These are phyloP conservation scores for Musa acuminata DNA, from an alignment of 176 grass and related monocot species.

Conservation along the genomic window DNA sequence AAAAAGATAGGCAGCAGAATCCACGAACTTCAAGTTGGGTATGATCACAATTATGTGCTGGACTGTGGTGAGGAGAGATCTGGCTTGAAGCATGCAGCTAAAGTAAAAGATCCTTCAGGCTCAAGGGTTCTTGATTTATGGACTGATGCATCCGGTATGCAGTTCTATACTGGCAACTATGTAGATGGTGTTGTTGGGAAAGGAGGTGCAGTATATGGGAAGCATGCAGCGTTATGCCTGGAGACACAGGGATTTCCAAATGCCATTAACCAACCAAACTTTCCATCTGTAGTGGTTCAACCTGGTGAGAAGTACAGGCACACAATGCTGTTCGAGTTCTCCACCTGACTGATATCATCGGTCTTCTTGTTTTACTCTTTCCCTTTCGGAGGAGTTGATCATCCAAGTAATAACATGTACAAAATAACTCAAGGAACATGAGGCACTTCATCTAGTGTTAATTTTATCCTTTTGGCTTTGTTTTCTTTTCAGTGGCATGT, in stretches of 20 bases:
- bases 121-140: constrained; percentile 49
- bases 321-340: constrained; percentile 72
- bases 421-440: neutral
- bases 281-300: constrained; percentile 50
- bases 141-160: constrained; percentile 68
- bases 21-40: constrained; percentile 34
- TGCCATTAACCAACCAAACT: constrained; percentile 67
- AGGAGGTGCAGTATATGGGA: constrained; percentile 44
- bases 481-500: neutral
- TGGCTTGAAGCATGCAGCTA: constrained; percentile 63
- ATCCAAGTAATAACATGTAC: neutral
- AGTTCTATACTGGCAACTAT: constrained; percentile 81
- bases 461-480: neutral
- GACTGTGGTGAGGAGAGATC: constrained; percentile 47
- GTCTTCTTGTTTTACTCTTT: too few species aligned
- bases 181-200: constrained; percentile 54
- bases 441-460: neutral
- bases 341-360: constrained; percentile 13
- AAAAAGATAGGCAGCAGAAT: constrained; percentile 49
- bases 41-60: constrained; percentile 64
- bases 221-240: constrained; percentile 65
- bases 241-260: constrained; percentile 95
- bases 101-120: constrained; percentile 40
- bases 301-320: constrained; percentile 77
- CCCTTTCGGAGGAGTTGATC: too few species aligned